phyloP scores from a whole-genome alignment of 192 early-diverging fungal genomes.

The Coemansia sp. region DNA sequence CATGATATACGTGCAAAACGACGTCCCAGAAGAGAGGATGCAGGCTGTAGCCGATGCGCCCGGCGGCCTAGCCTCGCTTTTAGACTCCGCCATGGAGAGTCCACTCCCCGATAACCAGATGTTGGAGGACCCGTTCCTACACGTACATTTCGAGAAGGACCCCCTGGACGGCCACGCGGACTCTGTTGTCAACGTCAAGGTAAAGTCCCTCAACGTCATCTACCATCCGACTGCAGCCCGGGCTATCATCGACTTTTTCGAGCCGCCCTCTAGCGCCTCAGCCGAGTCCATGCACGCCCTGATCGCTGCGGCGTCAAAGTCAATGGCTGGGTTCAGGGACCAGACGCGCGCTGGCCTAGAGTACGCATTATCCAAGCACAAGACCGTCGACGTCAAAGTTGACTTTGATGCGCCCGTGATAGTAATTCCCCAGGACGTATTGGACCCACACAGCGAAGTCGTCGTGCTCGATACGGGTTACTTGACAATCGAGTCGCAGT shows the following conservation, averaged over 20 bases:
- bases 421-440: conserved; percentile 76
- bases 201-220: conserved; percentile 87
- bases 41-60: conserved; percentile 27
- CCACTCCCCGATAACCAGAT: conserved; percentile 8
- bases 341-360: conserved; percentile 88
- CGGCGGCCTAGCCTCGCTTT: conserved; percentile 16
- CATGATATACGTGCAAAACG: conserved; percentile 54
- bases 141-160: conserved; percentile 74
- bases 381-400: conserved; percentile 86
- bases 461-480: conserved; percentile 92
- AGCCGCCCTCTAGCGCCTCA: conserved; percentile 69
- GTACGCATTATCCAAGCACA: conserved; percentile 85
- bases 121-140: conserved; percentile 50
- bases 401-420: conserved; percentile 97
- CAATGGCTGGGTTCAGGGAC: conserved; percentile 81
- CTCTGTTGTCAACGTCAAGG: conserved; percentile 77
- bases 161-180: conserved; percentile 90
- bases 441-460: conserved; percentile 61
- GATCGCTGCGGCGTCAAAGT: conserved; percentile 76
- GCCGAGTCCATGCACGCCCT: conserved; percentile 75
- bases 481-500: conserved; percentile 82
- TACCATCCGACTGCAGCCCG: conserved; percentile 80
- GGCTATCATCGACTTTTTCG: conserved; percentile 79
- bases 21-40: conserved; percentile 15
- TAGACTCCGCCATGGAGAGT: not conserved